Evolutionary conservation across 2,329 filamentous ascomycete species (phyloP).

Genomic region (Colletotrichum orchidophilum): DNA sequence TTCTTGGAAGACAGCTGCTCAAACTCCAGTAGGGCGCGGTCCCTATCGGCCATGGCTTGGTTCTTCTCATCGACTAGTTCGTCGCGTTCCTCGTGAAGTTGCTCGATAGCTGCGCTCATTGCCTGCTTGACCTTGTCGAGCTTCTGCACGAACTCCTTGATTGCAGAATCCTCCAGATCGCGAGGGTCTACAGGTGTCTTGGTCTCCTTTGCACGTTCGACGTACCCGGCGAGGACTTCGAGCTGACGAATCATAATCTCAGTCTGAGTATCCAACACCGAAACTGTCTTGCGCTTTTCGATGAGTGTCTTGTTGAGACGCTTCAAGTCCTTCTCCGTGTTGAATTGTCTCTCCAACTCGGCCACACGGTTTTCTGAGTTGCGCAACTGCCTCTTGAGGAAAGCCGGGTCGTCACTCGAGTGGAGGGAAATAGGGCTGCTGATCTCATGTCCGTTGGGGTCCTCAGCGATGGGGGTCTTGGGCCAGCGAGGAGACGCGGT

Average conservation of each 20-base stretch:
- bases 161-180: constrained; percentile 86
- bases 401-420: constrained; percentile 70
- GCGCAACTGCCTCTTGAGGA: constrained; percentile 79
- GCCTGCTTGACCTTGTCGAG: constrained; percentile 68
- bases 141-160: constrained; percentile 89
- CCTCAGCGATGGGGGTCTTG: constrained; percentile 70
- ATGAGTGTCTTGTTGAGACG: constrained; percentile 87
- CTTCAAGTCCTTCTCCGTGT: constrained; percentile 71
- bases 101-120: constrained; percentile 67
- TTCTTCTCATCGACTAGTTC: constrained; percentile 86
- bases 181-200: constrained; percentile 82
- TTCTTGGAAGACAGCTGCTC: constrained; percentile 96
- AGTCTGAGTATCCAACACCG: constrained; percentile 90
- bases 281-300: constrained; percentile 96
- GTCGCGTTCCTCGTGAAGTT: constrained; percentile 77
- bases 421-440: constrained; percentile 76
- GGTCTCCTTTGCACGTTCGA: constrained; percentile 85
- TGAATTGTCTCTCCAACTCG: constrained; percentile 85
- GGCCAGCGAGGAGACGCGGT: constrained; percentile 75
- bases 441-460: constrained; percentile 63
- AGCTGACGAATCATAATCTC: constrained; percentile 95
- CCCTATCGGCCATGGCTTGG: constrained; percentile 83
- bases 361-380: constrained; percentile 86
- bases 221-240: constrained; percentile 87
- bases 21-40: constrained; percentile 94